phyloP scores from a whole-genome alignment of 495 filamentous ascomycete genomes.

The Xylaria acuta region DNA sequence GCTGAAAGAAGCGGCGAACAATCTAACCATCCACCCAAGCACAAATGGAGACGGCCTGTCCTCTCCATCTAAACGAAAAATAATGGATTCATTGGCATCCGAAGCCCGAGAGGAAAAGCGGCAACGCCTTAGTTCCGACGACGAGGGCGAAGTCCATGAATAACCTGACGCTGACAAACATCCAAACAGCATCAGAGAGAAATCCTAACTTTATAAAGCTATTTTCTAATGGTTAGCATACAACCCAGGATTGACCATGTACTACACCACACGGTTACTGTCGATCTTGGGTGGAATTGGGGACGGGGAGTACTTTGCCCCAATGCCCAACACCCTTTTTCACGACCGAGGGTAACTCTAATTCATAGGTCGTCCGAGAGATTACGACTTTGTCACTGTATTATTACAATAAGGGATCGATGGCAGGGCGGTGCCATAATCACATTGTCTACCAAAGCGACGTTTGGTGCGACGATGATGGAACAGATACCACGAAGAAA shows the following conservation, averaged over 20 bases:
- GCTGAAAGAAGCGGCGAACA: constrained; percentile 57
- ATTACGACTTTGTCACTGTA: constrained; percentile 22
- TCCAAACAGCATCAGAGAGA: too few species aligned
- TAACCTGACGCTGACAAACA: constrained; percentile 14
- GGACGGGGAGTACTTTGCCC: neutral
- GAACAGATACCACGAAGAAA: constrained; percentile 1
- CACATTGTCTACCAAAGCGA: neutral
- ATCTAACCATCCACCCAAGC: constrained; percentile 45
- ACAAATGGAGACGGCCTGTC: constrained; percentile 38
- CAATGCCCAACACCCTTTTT: neutral
- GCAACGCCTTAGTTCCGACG: constrained; percentile 37
- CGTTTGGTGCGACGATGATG: neutral
- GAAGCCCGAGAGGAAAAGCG: constrained; percentile 38
- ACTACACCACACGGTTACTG: neutral
- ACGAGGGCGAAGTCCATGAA: constrained; percentile 43
- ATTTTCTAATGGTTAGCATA: neutral
- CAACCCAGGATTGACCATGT: neutral
- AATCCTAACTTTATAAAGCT: neutral
- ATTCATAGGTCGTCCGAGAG: neutral
- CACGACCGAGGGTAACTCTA: neutral
- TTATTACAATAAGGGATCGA: constrained; percentile 9
- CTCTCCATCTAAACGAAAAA: constrained; percentile 45
- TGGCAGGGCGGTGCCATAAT: neutral
- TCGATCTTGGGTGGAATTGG: neutral
- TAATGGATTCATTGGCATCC: constrained; percentile 35